phyloP scores from a whole-genome alignment of 495 filamentous ascomycete species.

The Penicillium manginii region DNA sequence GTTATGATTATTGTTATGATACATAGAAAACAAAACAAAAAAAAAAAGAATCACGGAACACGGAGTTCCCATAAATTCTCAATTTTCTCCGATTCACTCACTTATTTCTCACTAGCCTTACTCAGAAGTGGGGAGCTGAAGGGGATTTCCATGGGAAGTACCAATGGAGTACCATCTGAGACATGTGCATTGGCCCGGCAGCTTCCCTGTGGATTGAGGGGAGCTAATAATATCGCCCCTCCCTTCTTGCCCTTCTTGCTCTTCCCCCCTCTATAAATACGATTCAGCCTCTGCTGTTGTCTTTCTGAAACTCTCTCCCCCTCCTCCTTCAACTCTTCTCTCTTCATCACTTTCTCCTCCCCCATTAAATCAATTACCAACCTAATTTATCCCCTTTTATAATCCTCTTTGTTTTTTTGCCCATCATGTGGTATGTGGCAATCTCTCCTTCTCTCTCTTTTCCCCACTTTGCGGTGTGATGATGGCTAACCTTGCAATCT shows the following conservation, averaged over 20 bases:
- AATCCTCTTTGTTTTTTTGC: conserved; percentile 14
- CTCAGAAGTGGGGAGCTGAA: not conserved
- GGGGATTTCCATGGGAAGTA: not conserved
- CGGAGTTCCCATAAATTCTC: no score
- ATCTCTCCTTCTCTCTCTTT: not conserved
- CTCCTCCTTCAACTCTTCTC: conserved; percentile 12
- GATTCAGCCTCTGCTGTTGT: conserved; percentile 13
- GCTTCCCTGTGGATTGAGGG: conserved; percentile 5
- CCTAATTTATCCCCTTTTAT: conserved; percentile 2
- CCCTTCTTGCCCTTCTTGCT: conserved; percentile 13
- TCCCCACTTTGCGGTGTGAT: not conserved
- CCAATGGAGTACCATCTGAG: conserved; percentile 10
- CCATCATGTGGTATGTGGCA: conserved; percentile 44
- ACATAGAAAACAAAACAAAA: no score
- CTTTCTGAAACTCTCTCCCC: conserved; percentile 6
- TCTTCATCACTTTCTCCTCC: conserved; percentile 9
- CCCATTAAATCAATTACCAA: conserved; percentile 4
- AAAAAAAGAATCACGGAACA: no score
- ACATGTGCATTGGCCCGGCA: conserved; percentile 22
- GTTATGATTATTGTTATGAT: not conserved
- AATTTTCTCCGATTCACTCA: no score
- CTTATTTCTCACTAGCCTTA: no score
- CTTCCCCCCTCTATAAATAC: conserved; percentile 33
- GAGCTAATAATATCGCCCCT: conserved; percentile 27
- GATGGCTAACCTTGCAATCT: conserved; percentile 7